Base-by-base conservation (phyloP, 768 basidiomycete species). In the Lentinus tigrinus region DNA sequence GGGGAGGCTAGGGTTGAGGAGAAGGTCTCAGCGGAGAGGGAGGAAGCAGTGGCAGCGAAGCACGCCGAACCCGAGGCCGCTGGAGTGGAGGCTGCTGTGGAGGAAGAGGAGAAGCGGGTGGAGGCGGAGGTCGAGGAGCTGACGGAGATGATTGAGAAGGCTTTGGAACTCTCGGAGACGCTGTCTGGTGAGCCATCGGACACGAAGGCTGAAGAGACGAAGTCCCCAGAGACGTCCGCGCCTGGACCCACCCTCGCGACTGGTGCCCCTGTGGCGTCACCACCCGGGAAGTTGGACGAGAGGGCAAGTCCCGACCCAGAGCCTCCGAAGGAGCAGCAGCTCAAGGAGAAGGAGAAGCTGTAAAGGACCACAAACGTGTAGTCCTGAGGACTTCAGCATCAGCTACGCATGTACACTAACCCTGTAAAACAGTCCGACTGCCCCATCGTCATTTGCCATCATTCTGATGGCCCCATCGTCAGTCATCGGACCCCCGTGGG, bases 61-160 rank as follows among this genome's bases (percentile, higher is more conserved):
- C 37, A 26, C 1, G 34, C 21, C 14, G 46, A 16, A 5, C 17
- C 47, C 6, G 19, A 43, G 13, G 37, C 27, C 3, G 42, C 43
- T 27, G 49, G 39, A 40, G 16, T 19, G 14, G 6, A 37, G 3
- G 43, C 40, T 3, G 47, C 52, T 13, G 44, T 47, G 16, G 43
- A 11, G 53, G 38, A 16, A 16, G 36, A 46, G 40, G 51, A 44
- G 28, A 46, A 38, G 34, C 19, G 42, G 3, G 60, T 61, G 4
- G 54, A 56, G 19, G 55, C 51, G 17, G 54, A 56, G 47, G 54
- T 61, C 17, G 54, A 53, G 46, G 31, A 34, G 8, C 47, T 60
- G 23, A 44, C 52, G 26, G 49, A 44, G 40, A 53, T 56, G 24
- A 42, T 61, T 17, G 55, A 27, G 49, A 56, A 56, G 42, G 44